Conservation (phyloP, 179 eudicot genomes). For the Patellifolia procumbens region DNA sequence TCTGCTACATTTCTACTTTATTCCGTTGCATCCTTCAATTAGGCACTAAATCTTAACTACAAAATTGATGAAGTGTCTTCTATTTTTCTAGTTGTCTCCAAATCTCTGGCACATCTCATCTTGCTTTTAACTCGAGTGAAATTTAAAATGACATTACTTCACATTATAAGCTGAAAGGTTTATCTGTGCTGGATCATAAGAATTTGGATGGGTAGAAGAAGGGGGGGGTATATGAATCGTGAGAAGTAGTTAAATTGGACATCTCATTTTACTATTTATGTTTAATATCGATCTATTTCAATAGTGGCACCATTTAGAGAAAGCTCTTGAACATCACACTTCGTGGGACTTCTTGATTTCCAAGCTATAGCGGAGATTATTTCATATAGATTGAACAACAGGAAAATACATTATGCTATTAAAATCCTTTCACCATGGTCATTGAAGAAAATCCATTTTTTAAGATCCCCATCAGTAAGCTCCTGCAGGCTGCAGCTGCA, state of each 20-base stretch:
- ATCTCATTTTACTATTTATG: background rate
- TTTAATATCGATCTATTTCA: background rate
- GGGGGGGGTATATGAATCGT: background rate
- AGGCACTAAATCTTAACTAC: background rate
- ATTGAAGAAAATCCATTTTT: background rate
- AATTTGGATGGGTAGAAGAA: no score
- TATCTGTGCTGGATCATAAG: background rate
- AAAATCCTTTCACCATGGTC: background rate
- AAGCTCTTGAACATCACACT: background rate
- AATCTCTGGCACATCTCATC: background rate
- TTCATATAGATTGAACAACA: background rate
- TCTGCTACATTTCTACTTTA: conserved; percentile 3
- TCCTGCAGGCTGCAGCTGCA: no score
- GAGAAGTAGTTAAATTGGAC: background rate
- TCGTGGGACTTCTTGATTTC: background rate
- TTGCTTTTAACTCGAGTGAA: background rate
- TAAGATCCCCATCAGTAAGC: no score
- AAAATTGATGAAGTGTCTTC: background rate
- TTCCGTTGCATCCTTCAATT: background rate
- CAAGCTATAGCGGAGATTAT: background rate
- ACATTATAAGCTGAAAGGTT: background rate
- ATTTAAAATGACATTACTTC: background rate
- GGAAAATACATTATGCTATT: background rate
- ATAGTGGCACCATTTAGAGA: background rate
- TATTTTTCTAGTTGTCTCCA: background rate